A percentile compares a stretch with the other conserved stretches of the same genome.
Evolutionary conservation across 805 yeast species (phyloP).

Genomic region (Danielozyma ontarioensis): DNA sequence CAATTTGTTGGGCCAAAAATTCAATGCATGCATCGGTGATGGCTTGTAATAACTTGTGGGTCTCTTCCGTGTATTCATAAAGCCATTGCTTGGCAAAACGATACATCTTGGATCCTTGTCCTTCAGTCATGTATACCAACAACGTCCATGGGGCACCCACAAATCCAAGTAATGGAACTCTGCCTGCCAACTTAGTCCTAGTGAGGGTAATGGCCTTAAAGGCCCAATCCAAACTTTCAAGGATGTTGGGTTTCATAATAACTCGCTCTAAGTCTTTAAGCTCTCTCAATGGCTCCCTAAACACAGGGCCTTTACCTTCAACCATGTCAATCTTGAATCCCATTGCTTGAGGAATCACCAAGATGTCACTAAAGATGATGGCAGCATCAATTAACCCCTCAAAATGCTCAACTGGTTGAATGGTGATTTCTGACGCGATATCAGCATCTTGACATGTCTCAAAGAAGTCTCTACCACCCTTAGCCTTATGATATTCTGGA

Average conservation of each 20-base stretch:
- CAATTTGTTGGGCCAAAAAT: slow-evolving; percentile 88
- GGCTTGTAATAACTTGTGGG: slow-evolving; percentile 67
- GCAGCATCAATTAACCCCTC: slow-evolving; percentile 94
- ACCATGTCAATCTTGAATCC: slow-evolving; percentile 93
- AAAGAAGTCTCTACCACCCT: slow-evolving; percentile 82
- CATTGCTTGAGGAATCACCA: slow-evolving; percentile 97
- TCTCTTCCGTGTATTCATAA: slow-evolving; percentile 67
- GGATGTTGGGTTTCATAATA: slow-evolving; percentile 62
- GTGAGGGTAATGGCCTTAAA: slow-evolving; percentile 89
- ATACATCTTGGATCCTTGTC: slow-evolving; percentile 91
- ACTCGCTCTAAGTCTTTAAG: slow-evolving; percentile 62
- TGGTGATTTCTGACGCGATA: slow-evolving; percentile 87
- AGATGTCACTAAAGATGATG: slow-evolving; percentile 89
- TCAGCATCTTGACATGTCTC: slow-evolving; percentile 95
- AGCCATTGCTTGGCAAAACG: slow-evolving; percentile 91
- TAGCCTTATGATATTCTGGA: slow-evolving; percentile 88
- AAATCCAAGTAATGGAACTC: slow-evolving; percentile 92
- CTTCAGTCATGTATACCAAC: slow-evolving; percentile 95
- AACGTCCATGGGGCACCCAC: slow-evolving; percentile 99
- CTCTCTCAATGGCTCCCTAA: slow-evolving; percentile 78
- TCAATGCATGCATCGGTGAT: slow-evolving; percentile 87
- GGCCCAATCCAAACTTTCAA: slow-evolving; percentile 86
- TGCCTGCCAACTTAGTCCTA: slow-evolving; percentile 77
- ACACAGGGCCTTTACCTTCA: slow-evolving; percentile 92
- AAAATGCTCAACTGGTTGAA: slow-evolving; percentile 89